These are phyloP conservation scores for Penicillium olsonii DNA, from an alignment of 2,329 filamentous ascomycete species.

Conservation along the genomic window DNA sequence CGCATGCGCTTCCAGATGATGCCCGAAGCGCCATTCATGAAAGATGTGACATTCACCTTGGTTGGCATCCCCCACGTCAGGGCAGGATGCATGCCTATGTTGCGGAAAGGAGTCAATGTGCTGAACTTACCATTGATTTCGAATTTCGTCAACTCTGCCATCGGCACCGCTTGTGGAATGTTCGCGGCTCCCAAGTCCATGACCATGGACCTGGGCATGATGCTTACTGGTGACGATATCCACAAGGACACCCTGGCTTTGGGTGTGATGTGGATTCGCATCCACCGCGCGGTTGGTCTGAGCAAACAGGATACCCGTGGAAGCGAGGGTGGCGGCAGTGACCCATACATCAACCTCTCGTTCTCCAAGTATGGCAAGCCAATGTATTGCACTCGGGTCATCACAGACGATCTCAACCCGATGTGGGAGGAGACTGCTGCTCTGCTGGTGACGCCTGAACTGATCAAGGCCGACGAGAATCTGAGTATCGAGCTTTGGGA, in stretches of 20 bases:
- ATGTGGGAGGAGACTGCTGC: conserved; percentile 88
- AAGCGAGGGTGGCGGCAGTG: conserved; percentile 81
- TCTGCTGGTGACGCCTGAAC: conserved; percentile 80
- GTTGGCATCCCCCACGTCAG: conserved; percentile 91
- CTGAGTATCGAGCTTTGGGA: conserved; percentile 95
- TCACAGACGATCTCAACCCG: conserved; percentile 90
- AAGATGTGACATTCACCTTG: conserved; percentile 86
- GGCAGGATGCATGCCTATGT: conserved; percentile 87
- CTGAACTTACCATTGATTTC: conserved; percentile 90
- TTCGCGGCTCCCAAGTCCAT: conserved; percentile 95
- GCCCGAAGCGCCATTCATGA: conserved; percentile 88
- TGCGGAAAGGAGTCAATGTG: conserved; percentile 87
- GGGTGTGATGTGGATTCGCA: conserved; percentile 88
- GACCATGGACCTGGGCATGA: conserved; percentile 85
- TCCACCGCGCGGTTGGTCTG: conserved; percentile 81
- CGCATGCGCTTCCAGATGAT: conserved; percentile 80
- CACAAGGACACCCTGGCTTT: conserved; percentile 82
- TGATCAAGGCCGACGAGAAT: conserved; percentile 92
- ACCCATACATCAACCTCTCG: conserved; percentile 91
- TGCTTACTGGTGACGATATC: conserved; percentile 88
- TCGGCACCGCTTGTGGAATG: conserved; percentile 80
- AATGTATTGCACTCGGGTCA: conserved; percentile 95
- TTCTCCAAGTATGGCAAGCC: conserved; percentile 98
- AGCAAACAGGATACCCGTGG: conserved; percentile 89
- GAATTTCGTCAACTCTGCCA: conserved; percentile 96